Evolutionary conservation across 768 basidiomycete genomes (phyloP).

Genomic region (Russula griseocarnosa): DNA sequence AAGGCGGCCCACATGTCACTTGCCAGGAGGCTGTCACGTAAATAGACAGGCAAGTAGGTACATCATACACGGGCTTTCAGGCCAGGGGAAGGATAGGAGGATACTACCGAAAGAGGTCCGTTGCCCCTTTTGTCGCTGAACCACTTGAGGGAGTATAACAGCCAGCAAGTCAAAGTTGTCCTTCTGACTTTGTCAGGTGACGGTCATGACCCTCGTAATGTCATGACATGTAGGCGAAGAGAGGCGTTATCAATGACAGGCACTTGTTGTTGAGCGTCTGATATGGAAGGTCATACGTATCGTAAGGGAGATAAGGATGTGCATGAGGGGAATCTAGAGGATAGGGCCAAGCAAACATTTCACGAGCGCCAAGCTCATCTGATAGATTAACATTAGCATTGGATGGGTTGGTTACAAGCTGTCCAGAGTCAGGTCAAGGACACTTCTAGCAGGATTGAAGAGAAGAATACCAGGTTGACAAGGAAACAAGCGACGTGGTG

Average conservation of each 20-base stretch:
- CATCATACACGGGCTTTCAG: not conserved
- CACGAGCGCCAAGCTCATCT: not conserved
- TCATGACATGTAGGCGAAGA: no score
- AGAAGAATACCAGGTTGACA: not conserved
- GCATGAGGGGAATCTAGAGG: not conserved
- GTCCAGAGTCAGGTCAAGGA: not conserved
- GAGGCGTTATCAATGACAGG: no score
- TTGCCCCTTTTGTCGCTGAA: not conserved
- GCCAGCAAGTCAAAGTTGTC: not conserved
- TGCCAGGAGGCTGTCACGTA: not conserved
- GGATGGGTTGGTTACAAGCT: not conserved
- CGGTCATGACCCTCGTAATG: not conserved
- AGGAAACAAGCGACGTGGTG: not conserved
- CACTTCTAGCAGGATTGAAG: not conserved
- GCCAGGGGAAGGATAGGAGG: not conserved
- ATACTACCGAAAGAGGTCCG: not conserved
- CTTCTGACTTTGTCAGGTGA: not conserved
- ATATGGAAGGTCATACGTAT: not conserved
- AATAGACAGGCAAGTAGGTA: not conserved
- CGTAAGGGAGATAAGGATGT: not conserved
- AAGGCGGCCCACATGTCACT: not conserved
- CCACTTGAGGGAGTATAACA: not conserved
- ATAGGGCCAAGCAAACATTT: not conserved
- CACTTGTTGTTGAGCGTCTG: constrained; percentile 2
- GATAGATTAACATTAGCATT: not conserved